These are phyloP conservation scores for Xylaria acuta DNA, from an alignment of 495 filamentous ascomycete species.

Conservation along the genomic window DNA sequence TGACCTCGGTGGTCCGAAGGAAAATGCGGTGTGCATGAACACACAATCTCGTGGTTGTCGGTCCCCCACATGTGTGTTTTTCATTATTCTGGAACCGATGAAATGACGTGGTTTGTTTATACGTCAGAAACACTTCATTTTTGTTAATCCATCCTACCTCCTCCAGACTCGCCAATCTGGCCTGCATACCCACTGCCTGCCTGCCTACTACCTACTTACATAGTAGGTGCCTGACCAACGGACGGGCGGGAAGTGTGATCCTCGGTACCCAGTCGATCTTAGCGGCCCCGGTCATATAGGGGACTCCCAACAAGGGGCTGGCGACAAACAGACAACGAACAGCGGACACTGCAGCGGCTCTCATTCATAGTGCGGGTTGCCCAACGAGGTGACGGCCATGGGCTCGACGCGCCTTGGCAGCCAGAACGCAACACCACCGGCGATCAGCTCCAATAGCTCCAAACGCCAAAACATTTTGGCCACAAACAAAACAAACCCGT, in stretches of 20 bases:
- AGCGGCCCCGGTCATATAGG: background rate
- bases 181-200: background rate
- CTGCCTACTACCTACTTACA: background rate
- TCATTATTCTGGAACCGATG: constrained; percentile 10
- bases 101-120: constrained; percentile 21
- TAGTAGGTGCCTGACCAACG: background rate
- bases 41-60: constrained; percentile 30
- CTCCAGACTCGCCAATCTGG: background rate
- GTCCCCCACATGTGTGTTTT: constrained; percentile 27
- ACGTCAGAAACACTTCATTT: constrained; percentile 3
- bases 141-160: background rate
- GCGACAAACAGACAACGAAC: background rate
- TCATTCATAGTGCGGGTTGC: background rate
- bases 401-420: constrained; percentile 13
- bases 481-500: constrained; percentile 7
- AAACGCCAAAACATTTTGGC: constrained; percentile 7
- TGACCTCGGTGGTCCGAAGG: constrained; percentile 5
- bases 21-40: constrained; percentile 31
- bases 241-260: background rate
- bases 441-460: constrained; percentile 6
- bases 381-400: too few species aligned
- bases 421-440: constrained; percentile 15
- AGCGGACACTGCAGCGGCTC: background rate
- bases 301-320: background rate
- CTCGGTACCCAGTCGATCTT: background rate